Conservation (phyloP, 2,329 filamentous ascomycete genomes). For the Talaromyces pinophilus region DNA sequence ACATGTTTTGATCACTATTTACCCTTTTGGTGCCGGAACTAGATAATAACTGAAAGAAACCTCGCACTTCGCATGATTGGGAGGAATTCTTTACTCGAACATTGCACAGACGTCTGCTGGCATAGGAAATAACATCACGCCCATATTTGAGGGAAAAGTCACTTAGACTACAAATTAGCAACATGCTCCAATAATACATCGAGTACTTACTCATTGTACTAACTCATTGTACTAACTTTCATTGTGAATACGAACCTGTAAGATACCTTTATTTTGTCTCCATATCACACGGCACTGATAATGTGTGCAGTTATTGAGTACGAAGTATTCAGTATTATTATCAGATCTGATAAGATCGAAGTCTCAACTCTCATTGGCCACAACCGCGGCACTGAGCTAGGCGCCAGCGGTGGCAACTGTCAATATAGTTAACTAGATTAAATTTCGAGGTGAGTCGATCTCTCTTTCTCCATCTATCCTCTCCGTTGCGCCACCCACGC, state of each 20-base stretch:
- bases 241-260: not conserved
- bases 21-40: not conserved
- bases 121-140: not conserved
- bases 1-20: constrained; percentile 9
- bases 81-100: not conserved
- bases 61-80: not conserved
- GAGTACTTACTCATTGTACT: not conserved
- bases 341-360: constrained; percentile 21
- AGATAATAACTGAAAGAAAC: not conserved
- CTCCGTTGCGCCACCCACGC: not conserved
- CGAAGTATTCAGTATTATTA: not conserved
- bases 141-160: not conserved
- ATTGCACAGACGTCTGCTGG: not conserved
- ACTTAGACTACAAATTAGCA: not conserved
- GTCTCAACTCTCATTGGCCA: not conserved
- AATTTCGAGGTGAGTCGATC: not conserved
- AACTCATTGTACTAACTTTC: not conserved
- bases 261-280: not conserved
- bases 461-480: not conserved
- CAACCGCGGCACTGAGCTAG: not conserved
- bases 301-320: not conserved
- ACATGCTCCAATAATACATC: not conserved
- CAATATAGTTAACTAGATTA: not conserved
- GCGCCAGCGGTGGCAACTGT: constrained; percentile 10
- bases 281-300: not conserved